Evolutionary conservation across 306 rosid genomes (phyloP).

Genomic region (Lagenaria siceraria): DNA sequence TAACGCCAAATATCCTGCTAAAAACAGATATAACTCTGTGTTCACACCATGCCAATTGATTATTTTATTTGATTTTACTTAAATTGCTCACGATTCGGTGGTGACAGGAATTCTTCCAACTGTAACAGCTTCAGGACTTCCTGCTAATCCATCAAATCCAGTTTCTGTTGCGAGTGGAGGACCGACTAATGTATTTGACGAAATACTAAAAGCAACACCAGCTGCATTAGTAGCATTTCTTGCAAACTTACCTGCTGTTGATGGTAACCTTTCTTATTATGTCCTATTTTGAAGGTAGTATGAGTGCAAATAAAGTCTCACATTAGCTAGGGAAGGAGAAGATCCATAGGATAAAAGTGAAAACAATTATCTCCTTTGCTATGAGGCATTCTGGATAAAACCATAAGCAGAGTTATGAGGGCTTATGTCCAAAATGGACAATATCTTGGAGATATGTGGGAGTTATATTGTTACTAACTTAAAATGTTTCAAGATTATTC

Average conservation of each 20-base stretch:
- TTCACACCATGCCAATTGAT: neutral
- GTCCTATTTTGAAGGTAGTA: neutral
- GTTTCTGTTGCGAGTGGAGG: slow-evolving; percentile 33
- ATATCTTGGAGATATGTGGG: too few relatives aligned
- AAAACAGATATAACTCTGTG: neutral
- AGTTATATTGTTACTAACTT: neutral
- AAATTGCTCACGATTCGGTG: slow-evolving; percentile 4
- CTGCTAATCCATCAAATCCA: slow-evolving; percentile 23
- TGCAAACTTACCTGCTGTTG: slow-evolving; percentile 78
- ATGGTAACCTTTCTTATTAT: slow-evolving; percentile 40
- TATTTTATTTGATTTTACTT: neutral
- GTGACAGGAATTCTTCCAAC: slow-evolving; percentile 19
- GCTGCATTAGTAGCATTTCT: slow-evolving; percentile 73
- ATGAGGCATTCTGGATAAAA: too few relatives aligned
- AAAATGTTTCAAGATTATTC: neutral
- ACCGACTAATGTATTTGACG: slow-evolving; percentile 57
- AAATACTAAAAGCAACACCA: slow-evolving; percentile 76
- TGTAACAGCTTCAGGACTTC: slow-evolving; percentile 18
- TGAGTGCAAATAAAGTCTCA: too few relatives aligned
- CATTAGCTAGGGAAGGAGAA: too few relatives aligned
- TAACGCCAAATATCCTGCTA: neutral
- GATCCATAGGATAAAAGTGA: too few relatives aligned
- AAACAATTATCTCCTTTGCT: too few relatives aligned
- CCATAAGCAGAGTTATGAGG: too few relatives aligned
- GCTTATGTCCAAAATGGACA: too few relatives aligned